Percentiles rank a stretch among this genome's conserved stretches.
These are phyloP conservation scores for Beauveria sp. DNA, from an alignment of 2,329 filamentous ascomycete species.

Conservation along the genomic window DNA sequence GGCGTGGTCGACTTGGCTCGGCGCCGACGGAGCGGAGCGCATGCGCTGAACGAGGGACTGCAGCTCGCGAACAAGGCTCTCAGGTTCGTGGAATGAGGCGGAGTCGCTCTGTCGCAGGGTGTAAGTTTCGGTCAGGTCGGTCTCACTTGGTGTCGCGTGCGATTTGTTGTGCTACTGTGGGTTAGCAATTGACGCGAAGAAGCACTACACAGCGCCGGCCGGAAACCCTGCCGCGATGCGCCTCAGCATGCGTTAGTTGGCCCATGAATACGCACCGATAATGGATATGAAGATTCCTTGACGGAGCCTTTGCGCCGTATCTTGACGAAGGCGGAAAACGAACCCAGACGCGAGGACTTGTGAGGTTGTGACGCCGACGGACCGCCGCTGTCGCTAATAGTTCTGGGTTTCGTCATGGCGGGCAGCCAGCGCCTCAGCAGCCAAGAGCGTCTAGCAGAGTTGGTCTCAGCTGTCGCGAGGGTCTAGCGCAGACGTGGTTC, in stretches of 20 bases:
- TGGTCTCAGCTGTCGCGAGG: not conserved
- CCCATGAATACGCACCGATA: not conserved
- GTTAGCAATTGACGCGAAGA: constrained; percentile 12
- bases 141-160: not conserved
- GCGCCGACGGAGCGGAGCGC: constrained; percentile 24
- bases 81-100: constrained; percentile 22
- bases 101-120: constrained; percentile 16
- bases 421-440: not conserved
- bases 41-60: constrained; percentile 29
- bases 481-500: not conserved
- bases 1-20: constrained; percentile 34
- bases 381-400: constrained; percentile 7
- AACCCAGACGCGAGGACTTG: constrained; percentile 4
- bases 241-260: not conserved
- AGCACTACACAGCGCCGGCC: constrained; percentile 5
- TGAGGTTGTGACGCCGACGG: not conserved
- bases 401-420: constrained; percentile 4
- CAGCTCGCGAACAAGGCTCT: constrained; percentile 28
- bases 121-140: not conserved
- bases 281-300: not conserved
- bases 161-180: constrained; percentile 3
- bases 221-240: not conserved
- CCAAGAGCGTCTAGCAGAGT: not conserved
- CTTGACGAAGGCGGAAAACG: constrained; percentile 2
- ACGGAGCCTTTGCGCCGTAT: constrained; percentile 5